Evolutionary conservation across 2,329 filamentous ascomycete genomes (phyloP).

Genomic region (Sphaerostilbella broomeana): DNA sequence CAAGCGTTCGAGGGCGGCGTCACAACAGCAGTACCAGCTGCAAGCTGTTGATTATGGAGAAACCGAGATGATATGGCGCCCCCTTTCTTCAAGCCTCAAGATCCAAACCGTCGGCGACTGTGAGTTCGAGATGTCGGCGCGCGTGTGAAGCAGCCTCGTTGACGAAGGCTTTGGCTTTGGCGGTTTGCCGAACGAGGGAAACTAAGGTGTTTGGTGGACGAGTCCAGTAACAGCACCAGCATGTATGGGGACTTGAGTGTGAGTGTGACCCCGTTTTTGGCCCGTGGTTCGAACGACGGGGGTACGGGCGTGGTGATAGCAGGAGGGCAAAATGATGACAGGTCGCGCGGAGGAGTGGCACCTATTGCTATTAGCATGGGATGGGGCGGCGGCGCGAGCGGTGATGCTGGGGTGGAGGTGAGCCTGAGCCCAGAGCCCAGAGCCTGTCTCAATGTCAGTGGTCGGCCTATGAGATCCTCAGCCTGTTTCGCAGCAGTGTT

Average conservation of each 20-base stretch:
- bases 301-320: constrained; percentile 12
- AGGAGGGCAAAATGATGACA: constrained; percentile 13
- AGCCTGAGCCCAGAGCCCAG: constrained; percentile 4
- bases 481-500: too few species aligned
- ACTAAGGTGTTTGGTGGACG: not conserved
- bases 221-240: not conserved
- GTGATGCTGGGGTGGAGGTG: constrained; percentile 9
- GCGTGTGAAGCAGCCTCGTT: constrained; percentile 13
- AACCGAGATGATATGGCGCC: too few species aligned
- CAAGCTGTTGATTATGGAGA: too few species aligned
- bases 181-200: not conserved
- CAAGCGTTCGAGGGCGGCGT: too few species aligned
- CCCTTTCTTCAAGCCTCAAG: too few species aligned
- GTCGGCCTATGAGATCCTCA: too few species aligned
- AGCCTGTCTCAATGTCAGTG: constrained; percentile 3
- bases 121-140: constrained; percentile 10
- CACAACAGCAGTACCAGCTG: not conserved
- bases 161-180: constrained; percentile 8
- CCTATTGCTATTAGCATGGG: constrained; percentile 15
- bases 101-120: too few species aligned
- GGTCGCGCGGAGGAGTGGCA: constrained; percentile 14
- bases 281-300: constrained; percentile 1
- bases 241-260: constrained; percentile 7
- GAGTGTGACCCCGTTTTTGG: constrained; percentile 9
- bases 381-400: constrained; percentile 10